Base-by-base conservation (phyloP, 768 basidiomycete species). In the Termitomyces sp. region DNA sequence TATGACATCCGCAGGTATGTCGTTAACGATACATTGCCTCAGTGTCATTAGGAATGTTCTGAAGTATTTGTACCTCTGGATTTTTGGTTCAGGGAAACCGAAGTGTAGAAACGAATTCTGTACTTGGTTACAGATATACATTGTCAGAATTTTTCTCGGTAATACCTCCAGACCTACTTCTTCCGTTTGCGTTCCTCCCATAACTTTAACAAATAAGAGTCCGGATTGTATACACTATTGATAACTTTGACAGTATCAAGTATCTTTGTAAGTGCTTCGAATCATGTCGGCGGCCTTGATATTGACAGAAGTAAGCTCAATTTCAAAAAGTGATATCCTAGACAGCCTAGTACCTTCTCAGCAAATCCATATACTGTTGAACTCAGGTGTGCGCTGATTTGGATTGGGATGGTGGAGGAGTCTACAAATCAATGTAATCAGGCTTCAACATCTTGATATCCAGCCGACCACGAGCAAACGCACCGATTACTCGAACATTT, bases 401-500 rank as follows among this genome's bases (percentile, higher is more conserved):
- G 61, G 7, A 63, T 44, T 38, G 61, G 61, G 24, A 63, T 46
- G 22, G 47, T 58, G 16, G 61, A 63, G 2, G 61, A 63, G 22
- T 63, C 61, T 63, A 24, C 20, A 36, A 40, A 36, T 8, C 9
- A 28, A 13, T 22, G 24, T 10, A 2, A 38, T 56, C 16, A 53
- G 32, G 5, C n/a, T 38, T 18, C 20, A 22, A 10, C 3, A 24
- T 8, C n/a, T 42, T 5, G 18, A 24, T 33, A 49, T 6, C 3
- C 1, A 43, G 20, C 0, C 26, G 40, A 22, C 1, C 8, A 46
- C 24, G 22, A 38, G 9, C 13, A 46, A 9, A 58, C 61, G 3
- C 22, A 63, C 61, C 61, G 10, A 60, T 53, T 18, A 63, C 61
- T 38, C 61, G 43, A 0, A 63, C 61, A 40, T 63, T 63, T n/a